These are phyloP conservation scores for Casuarina cunninghamiana DNA, from an alignment of 306 rosid genomes.

Conservation along the genomic window DNA sequence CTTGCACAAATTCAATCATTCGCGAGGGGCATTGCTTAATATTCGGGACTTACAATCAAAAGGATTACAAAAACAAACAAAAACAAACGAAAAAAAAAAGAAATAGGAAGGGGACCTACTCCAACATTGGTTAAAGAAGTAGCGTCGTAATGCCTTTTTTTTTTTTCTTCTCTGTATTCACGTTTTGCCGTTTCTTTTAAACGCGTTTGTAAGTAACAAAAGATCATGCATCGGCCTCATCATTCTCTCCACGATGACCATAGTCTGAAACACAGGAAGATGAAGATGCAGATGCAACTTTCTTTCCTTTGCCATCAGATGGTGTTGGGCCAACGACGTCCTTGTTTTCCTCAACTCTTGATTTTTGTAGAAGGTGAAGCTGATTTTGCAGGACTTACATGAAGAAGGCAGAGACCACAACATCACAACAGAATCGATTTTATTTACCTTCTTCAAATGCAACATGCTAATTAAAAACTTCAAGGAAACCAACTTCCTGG, in stretches of 20 bases:
- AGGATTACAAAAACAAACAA: neutral
- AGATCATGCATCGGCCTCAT: neutral
- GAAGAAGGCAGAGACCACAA: neutral
- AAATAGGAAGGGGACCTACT: neutral
- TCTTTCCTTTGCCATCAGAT: slow-evolving; percentile 61
- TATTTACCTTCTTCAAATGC: neutral
- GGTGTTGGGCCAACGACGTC: slow-evolving; percentile 29
- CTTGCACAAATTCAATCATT: neutral
- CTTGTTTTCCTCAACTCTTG: slow-evolving; percentile 31
- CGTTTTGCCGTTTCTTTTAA: neutral
- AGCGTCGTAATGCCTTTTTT: neutral
- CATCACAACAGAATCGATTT: neutral
- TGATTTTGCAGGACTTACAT: slow-evolving; percentile 64
- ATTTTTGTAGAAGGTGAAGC: slow-evolving; percentile 53
- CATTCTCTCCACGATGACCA: slow-evolving; percentile 26
- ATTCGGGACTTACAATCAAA: neutral
- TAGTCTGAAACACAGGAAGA: slow-evolving; percentile 20
- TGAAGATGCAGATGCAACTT: slow-evolving; percentile 31
- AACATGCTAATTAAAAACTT: no score
- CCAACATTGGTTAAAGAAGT: neutral
- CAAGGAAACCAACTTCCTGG: neutral
- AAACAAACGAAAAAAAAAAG: neutral
- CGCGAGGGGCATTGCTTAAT: neutral
- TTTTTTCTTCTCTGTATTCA: slow-evolving; percentile 14
- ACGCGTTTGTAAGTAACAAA: neutral